Conservation (phyloP, 208 protist species). For the Porcisia deanei region DNA sequence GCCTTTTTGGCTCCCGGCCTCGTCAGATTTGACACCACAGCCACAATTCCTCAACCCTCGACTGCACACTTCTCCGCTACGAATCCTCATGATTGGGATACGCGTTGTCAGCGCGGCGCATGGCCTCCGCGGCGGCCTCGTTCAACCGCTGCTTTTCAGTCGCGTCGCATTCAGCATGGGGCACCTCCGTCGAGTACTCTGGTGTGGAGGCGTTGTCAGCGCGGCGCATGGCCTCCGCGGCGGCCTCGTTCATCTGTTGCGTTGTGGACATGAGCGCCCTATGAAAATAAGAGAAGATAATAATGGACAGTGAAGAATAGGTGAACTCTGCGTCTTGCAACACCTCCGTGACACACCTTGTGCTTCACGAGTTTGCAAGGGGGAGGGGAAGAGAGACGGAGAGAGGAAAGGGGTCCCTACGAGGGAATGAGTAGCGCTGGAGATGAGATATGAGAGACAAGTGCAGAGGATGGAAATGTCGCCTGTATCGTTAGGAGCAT, state of each 20-base stretch:
- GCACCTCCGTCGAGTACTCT: slow-evolving; percentile 9
- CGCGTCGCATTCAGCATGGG: neutral
- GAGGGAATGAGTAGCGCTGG: too few species aligned
- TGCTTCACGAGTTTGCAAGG: neutral
- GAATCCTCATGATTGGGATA: slow-evolving; percentile 7
- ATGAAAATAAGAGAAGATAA: slow-evolving; percentile 1
- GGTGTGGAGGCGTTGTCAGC: slow-evolving; percentile 21
- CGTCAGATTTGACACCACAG: neutral
- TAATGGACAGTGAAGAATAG: neutral
- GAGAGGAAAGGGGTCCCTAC: neutral
- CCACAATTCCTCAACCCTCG: neutral
- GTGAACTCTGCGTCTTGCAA: neutral
- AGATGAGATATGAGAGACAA: neutral
- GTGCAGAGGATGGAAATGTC: neutral
- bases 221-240: slow-evolving; percentile 29
- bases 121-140: slow-evolving; percentile 25
- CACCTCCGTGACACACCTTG: neutral
- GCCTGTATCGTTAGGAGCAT: neutral
- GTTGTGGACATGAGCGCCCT: slow-evolving; percentile 9
- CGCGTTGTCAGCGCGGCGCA: slow-evolving; percentile 23
- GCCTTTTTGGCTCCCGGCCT: too few species aligned
- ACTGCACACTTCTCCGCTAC: neutral
- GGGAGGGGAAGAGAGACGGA: neutral
- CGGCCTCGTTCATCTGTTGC: slow-evolving; percentile 26
- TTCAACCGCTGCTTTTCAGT: slow-evolving; percentile 1